These are phyloP conservation scores for Cicer arietinum DNA, from an alignment of 306 rosid genomes.

Conservation along the genomic window DNA sequence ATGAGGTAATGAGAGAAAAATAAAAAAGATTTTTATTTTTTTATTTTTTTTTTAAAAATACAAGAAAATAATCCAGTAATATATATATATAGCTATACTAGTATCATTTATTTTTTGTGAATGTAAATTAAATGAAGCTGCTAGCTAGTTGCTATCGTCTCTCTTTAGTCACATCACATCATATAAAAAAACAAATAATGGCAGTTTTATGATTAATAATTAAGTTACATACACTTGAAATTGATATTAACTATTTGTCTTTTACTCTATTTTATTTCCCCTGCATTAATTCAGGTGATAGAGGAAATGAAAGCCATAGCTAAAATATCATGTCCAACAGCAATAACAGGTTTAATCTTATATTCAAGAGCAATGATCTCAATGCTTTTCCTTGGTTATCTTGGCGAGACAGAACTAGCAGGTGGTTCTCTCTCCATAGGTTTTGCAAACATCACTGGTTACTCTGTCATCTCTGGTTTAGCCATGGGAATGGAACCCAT, in stretches of 20 bases:
- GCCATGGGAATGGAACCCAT: slow-evolving; percentile 99
- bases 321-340: slow-evolving; percentile 85
- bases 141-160: slow-evolving; percentile 32
- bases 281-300: slow-evolving; percentile 56
- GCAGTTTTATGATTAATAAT: not conserved
- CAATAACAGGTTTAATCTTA: slow-evolving; percentile 72
- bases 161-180: slow-evolving; percentile 32
- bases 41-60: not conserved
- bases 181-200: slow-evolving; percentile 26
- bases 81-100: too few relatives aligned
- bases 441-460: slow-evolving; percentile 95
- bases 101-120: slow-evolving; percentile 26
- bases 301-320: slow-evolving; percentile 84
- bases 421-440: slow-evolving; percentile 96
- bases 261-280: too few relatives aligned
- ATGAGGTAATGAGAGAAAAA: slow-evolving; percentile 61
- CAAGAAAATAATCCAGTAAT: not conserved
- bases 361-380: slow-evolving; percentile 96
- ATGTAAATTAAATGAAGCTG: slow-evolving; percentile 36
- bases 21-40: not conserved
- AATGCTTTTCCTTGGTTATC: slow-evolving; percentile 90
- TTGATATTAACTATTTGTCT: not conserved
- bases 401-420: slow-evolving; percentile 87
- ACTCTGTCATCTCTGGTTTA: slow-evolving; percentile 91
- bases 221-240: not conserved